A percentile compares a stretch with the other conserved stretches of the same genome.
These are phyloP conservation scores for Micractinium sp. DNA, from an alignment of 139 green algal species.

Conservation along the genomic window DNA sequence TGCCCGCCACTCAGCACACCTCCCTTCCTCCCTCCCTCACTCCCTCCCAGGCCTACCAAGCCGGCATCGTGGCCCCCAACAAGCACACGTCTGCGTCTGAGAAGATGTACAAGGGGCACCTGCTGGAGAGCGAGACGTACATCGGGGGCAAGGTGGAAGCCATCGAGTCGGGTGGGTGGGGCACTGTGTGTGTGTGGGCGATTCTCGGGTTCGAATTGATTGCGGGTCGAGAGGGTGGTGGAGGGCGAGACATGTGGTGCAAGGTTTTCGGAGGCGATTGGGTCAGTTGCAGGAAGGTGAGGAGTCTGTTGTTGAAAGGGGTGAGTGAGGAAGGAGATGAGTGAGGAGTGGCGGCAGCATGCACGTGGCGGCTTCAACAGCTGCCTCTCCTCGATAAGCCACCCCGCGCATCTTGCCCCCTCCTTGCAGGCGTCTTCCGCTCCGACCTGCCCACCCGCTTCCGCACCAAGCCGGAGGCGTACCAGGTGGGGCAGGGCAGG, in stretches of 20 bases:
- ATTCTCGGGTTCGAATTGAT: not conserved
- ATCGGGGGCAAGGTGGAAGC: conserved; percentile 96
- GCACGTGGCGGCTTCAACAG: too few relatives aligned
- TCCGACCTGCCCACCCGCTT: conserved; percentile 94
- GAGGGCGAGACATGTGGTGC: too few relatives aligned
- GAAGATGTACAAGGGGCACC: conserved; percentile 78
- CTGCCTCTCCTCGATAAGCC: too few relatives aligned
- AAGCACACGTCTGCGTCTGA: conserved; percentile 85
- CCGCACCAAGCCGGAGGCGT: conserved; percentile 75
- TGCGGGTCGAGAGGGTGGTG: too few relatives aligned
- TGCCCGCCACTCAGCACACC: too few relatives aligned
- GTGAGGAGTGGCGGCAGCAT: too few relatives aligned
- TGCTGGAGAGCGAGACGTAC: conserved; percentile 98
- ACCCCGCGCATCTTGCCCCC: not conserved
- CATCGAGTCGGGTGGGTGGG: conserved; percentile 58
- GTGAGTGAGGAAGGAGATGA: too few relatives aligned
- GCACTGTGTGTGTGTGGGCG: too few relatives aligned
- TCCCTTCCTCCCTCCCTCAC: not conserved
- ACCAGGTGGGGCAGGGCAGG: conserved; percentile 65
- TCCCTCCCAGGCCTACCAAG: conserved; percentile 42
- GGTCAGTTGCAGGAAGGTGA: too few relatives aligned
- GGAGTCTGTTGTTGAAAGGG: too few relatives aligned
- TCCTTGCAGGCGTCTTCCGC: conserved; percentile 85
- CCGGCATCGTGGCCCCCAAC: conserved; percentile 95
- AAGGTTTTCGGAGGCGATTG: too few relatives aligned